Evolutionary conservation across 83 land plant genomes (phyloP).

Genomic region (Picea abies): DNA sequence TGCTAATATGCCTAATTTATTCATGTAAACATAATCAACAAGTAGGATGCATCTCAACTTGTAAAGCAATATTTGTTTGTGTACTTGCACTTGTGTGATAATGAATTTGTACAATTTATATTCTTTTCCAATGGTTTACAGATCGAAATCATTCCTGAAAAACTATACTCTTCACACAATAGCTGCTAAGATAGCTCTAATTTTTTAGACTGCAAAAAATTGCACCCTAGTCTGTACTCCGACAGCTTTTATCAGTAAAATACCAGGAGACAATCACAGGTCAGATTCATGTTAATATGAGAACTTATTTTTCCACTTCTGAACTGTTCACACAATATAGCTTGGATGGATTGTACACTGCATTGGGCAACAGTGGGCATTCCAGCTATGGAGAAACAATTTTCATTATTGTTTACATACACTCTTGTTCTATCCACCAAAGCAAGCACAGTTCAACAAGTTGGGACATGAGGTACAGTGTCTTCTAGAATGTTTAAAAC

Average conservation of each 20-base stretch:
- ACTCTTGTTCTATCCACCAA: not conserved
- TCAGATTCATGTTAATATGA: not conserved
- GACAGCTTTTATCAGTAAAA: not conserved
- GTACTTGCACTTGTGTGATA: not conserved
- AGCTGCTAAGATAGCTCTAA: not conserved
- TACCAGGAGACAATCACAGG: not conserved
- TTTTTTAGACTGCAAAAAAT: not conserved
- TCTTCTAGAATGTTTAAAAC: not conserved
- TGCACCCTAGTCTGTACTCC: not conserved
- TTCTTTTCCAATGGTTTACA: no score
- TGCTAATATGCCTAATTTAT: no score
- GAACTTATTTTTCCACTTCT: constrained; percentile 2
- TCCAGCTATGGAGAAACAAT: not conserved
- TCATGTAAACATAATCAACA: no score
- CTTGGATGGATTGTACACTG: not conserved
- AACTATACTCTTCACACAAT: not conserved
- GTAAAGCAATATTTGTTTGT: not conserved
- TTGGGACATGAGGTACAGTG: not conserved
- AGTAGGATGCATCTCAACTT: not conserved
- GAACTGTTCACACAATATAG: not conserved
- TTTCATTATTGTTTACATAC: not conserved
- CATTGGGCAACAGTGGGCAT: not conserved
- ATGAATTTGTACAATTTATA: not conserved
- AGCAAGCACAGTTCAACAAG: not conserved
- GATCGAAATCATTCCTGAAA: not conserved